Base-by-base conservation (phyloP, 2,329 filamentous ascomycete species). In the Paecilomyces fulvus region DNA sequence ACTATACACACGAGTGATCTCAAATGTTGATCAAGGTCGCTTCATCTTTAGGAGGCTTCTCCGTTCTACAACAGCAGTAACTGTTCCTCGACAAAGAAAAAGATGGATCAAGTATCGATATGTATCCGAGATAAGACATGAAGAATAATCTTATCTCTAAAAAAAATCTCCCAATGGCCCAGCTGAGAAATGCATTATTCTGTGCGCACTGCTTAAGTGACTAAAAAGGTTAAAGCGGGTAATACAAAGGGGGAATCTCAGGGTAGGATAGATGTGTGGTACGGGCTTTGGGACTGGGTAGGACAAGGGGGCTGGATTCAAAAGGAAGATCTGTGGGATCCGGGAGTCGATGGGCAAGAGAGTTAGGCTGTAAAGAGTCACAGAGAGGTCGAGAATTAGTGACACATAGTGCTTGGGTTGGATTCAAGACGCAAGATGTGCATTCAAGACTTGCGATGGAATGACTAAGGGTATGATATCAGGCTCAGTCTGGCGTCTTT, bases 211-310 rank as follows among this genome's bases (percentile, higher is more conserved):
- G 3, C 21, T 21, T 43, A 43, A 43, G 37, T 43, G 28, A 54
- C 52, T 54, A 30, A 49, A 49, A 54, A 33, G 30, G 33, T 49
- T 14, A 17, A 46, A 49, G 17, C 23, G 37, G 14, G 52, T 28
- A 49, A 54, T 49, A 49, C 52, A 54, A 14, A 54, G 25, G 43
- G 52, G 33, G 52, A 49, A 54, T 54, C 33, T 49, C 48, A 43
- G 30, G 21, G 52, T n/a, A 46, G 20, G 17, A 30, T 12, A 43
- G 28, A 43, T 12, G 31, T 46, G 51, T 17, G 25, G 31, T 12
- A 53, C n/a, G 37, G n/a, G 37, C n/a, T n/a, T 43, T 43, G 37
- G 33, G 37, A 8, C 9, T 43, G 37, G 37, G 37, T 17, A n/a
- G 37, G 37, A 17, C 37, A n/a, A 21, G 12, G 21, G 21, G 17